Conservation (phyloP, 306 rosid genomes). For the Quercus gilva region DNA sequence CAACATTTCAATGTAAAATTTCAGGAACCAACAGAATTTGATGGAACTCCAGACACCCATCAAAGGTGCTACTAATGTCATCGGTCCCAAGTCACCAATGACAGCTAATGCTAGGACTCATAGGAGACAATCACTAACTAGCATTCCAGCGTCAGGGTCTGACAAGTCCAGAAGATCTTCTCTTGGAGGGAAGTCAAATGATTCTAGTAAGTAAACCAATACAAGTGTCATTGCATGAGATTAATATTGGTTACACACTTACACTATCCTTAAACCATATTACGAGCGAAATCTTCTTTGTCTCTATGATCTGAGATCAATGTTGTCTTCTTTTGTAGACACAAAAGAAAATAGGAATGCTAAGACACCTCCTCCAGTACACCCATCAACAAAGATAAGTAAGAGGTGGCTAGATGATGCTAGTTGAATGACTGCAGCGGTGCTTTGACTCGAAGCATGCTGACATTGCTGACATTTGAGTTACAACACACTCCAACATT, state of each 20-base stretch:
- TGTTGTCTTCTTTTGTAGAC: slow-evolving; percentile 38
- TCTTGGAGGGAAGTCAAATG: slow-evolving; percentile 65
- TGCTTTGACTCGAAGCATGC: slow-evolving; percentile 63
- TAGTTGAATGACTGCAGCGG: slow-evolving; percentile 1
- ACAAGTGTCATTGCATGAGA: not conserved
- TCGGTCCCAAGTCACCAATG: slow-evolving; percentile 45
- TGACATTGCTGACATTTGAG: slow-evolving; percentile 25
- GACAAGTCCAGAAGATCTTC: slow-evolving; percentile 61
- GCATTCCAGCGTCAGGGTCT: slow-evolving; percentile 42
- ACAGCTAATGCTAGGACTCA: slow-evolving; percentile 36
- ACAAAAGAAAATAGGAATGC: slow-evolving; percentile 54
- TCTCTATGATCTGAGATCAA: not conserved
- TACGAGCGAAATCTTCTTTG: not conserved
- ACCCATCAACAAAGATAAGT: slow-evolving; percentile 39
- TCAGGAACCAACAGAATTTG: slow-evolving; percentile 62
- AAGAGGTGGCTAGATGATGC: slow-evolving; percentile 44
- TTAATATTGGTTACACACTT: not conserved
- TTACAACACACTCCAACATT: not conserved
- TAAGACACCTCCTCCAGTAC: slow-evolving; percentile 69
- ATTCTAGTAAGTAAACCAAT: slow-evolving; percentile 41
- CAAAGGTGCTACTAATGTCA: slow-evolving; percentile 24
- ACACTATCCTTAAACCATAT: not conserved
- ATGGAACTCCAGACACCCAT: slow-evolving; percentile 50
- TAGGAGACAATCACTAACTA: slow-evolving; percentile 82
- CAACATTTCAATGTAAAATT: slow-evolving; percentile 13